Percentiles rank a stretch among this genome's conserved stretches.
Evolutionary conservation across 805 yeast genomes (phyloP).

Genomic region (Tetrapisispora phaffii): DNA sequence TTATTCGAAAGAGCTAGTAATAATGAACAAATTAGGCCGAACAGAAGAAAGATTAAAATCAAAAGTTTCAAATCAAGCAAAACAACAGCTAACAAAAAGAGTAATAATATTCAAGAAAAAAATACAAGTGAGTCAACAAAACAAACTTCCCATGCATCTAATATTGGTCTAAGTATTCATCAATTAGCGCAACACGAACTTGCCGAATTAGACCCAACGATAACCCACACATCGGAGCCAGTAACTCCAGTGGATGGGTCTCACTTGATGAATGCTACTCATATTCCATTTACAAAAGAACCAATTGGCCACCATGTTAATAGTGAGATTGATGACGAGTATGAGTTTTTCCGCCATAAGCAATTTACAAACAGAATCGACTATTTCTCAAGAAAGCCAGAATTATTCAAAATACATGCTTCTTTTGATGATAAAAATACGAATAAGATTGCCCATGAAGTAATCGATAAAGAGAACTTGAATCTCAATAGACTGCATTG

Average conservation of each 20-base stretch:
- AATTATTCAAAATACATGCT: slow-evolving; percentile 3
- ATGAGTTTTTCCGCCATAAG: neutral
- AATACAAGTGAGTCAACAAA: neutral
- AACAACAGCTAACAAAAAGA: neutral
- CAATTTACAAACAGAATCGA: neutral
- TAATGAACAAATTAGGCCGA: slow-evolving; percentile 21
- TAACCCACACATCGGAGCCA: neutral
- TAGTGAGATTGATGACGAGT: neutral
- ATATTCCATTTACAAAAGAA: neutral
- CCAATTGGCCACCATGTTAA: neutral
- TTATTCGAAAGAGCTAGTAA: slow-evolving; percentile 21
- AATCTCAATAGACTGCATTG: neutral
- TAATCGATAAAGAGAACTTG: neutral
- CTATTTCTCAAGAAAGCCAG: neutral
- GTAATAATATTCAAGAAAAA: neutral
- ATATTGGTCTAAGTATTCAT: neutral
- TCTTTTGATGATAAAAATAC: slow-evolving; percentile 1
- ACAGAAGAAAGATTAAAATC: slow-evolving; percentile 24
- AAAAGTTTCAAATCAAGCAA: neutral
- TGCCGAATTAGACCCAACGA: neutral
- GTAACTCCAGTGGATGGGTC: neutral
- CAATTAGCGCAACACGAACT: neutral
- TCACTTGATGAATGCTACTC: neutral
- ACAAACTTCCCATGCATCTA: neutral
- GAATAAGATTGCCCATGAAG: neutral